Conservation (phyloP, 176 grass and related monocot species). For the Aegilops longissima region DNA sequence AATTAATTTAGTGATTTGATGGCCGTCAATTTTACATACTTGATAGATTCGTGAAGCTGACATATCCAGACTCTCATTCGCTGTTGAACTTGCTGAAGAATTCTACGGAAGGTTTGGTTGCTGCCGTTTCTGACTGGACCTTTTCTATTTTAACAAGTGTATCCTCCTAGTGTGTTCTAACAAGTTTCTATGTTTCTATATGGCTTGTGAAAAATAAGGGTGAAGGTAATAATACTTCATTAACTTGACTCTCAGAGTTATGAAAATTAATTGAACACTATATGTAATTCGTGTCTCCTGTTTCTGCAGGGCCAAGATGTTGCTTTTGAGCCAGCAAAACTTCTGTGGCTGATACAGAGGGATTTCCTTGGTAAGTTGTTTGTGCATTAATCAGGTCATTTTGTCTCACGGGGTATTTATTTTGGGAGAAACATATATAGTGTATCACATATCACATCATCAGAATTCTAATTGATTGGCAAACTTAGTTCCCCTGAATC, state of each 20-base stretch:
- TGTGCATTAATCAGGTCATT: neutral
- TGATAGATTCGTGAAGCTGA: constrained; percentile 90
- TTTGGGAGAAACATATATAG: neutral
- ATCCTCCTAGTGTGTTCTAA: constrained; percentile 38
- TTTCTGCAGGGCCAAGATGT: constrained; percentile 81
- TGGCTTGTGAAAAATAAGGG: constrained; percentile 53
- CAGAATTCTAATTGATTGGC: neutral
- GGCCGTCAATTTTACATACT: constrained; percentile 15
- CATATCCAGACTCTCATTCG: constrained; percentile 93
- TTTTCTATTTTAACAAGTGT: constrained; percentile 9
- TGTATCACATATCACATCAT: neutral
- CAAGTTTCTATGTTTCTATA: constrained; percentile 11
- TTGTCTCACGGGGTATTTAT: neutral
- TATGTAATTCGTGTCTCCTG: neutral
- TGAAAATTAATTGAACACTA: neutral
- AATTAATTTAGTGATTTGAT: neutral
- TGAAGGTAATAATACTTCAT: constrained; percentile 84
- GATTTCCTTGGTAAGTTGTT: constrained; percentile 86
- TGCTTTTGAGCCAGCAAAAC: constrained; percentile 96
- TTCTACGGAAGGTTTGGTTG: constrained; percentile 85
- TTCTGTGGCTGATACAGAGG: constrained; percentile 94
- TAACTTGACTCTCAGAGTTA: constrained; percentile 11
- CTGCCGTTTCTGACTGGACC: constrained; percentile 1
- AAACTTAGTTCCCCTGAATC: constrained; percentile 1
- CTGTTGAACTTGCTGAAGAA: constrained; percentile 92